Conservation (phyloP, 176 grass and related monocot genomes). For the Hyparrhenia diplandra region DNA sequence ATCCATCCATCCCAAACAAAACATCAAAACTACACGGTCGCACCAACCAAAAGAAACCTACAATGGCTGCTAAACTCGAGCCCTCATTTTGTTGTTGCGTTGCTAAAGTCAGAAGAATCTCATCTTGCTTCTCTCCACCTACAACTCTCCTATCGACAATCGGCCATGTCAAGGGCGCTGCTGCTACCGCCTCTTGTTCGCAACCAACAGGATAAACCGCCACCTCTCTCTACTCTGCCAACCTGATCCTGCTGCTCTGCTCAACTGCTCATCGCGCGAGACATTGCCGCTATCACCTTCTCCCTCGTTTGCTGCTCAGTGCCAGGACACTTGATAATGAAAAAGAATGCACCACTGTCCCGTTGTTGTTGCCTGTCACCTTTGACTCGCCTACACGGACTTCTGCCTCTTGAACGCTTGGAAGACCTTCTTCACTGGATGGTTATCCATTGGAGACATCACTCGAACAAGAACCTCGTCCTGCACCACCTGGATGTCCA, state of each 20-base stretch:
- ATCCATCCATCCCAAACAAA: slow-evolving; percentile 41
- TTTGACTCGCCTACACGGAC: slow-evolving; percentile 66
- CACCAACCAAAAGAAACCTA: slow-evolving; percentile 38
- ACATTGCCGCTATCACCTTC: slow-evolving; percentile 69
- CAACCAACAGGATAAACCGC: slow-evolving; percentile 22
- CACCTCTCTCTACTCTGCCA: background rate
- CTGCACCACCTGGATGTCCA: slow-evolving; percentile 80
- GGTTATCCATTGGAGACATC: slow-evolving; percentile 62
- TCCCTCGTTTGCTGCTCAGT: slow-evolving; percentile 81
- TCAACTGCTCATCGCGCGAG: slow-evolving; percentile 52
- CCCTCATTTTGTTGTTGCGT: slow-evolving; percentile 24
- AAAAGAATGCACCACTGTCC: slow-evolving; percentile 64
- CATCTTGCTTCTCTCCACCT: slow-evolving; percentile 44
- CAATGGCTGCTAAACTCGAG: slow-evolving; percentile 30
- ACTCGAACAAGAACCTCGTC: slow-evolving; percentile 81
- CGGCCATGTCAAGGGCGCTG: slow-evolving; percentile 27
- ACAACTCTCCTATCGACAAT: slow-evolving; percentile 53
- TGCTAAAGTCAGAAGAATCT: slow-evolving; percentile 56
- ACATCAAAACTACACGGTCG: slow-evolving; percentile 45
- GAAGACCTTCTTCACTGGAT: slow-evolving; percentile 70
- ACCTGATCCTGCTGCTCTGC: slow-evolving; percentile 21
- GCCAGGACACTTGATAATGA: slow-evolving; percentile 75
- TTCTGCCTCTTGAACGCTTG: slow-evolving; percentile 76
- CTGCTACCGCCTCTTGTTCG: slow-evolving; percentile 36
- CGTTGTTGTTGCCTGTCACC: slow-evolving; percentile 49